Conservation (phyloP, 2,329 filamentous ascomycete species). For the Paracoccidioides brasiliensis region DNA sequence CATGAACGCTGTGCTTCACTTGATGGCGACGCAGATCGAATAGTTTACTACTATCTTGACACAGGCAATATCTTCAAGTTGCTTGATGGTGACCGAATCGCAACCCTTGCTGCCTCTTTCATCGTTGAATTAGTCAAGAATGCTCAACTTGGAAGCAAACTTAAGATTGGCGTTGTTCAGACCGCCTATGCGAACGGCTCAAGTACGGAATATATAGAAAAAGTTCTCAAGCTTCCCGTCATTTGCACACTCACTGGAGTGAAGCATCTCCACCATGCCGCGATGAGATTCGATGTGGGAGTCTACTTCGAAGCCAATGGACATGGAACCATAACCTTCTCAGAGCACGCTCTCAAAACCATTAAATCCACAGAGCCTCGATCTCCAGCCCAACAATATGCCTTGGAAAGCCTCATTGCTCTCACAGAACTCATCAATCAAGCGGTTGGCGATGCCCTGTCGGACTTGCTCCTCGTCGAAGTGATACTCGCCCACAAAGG, state of each 20-base stretch:
- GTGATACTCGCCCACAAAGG: constrained; percentile 89
- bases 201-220: constrained; percentile 81
- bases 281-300: constrained; percentile 83
- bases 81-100: constrained; percentile 92
- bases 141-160: constrained; percentile 62
- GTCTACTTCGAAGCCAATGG: constrained; percentile 99
- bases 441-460: constrained; percentile 89
- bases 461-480: constrained; percentile 91
- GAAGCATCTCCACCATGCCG: constrained; percentile 96
- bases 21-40: constrained; percentile 87
- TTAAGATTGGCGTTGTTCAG: constrained; percentile 89
- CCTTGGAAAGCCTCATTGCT: constrained; percentile 70
- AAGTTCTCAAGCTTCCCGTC: constrained; percentile 75
- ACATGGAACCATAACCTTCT: constrained; percentile 93
- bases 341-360: constrained; percentile 61
- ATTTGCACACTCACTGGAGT: constrained; percentile 92
- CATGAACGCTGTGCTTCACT: constrained; percentile 77
- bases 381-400: constrained; percentile 81
- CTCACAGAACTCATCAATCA: constrained; percentile 93
- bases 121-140: constrained; percentile 75
- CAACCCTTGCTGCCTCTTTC: constrained; percentile 84
- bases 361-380: constrained; percentile 73
- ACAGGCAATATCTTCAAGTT: constrained; percentile 74
- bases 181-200: constrained; percentile 97
- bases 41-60: constrained; percentile 91